These are phyloP conservation scores for Beauveria australis DNA, from an alignment of 2,329 filamentous ascomycete genomes.

Conservation along the genomic window DNA sequence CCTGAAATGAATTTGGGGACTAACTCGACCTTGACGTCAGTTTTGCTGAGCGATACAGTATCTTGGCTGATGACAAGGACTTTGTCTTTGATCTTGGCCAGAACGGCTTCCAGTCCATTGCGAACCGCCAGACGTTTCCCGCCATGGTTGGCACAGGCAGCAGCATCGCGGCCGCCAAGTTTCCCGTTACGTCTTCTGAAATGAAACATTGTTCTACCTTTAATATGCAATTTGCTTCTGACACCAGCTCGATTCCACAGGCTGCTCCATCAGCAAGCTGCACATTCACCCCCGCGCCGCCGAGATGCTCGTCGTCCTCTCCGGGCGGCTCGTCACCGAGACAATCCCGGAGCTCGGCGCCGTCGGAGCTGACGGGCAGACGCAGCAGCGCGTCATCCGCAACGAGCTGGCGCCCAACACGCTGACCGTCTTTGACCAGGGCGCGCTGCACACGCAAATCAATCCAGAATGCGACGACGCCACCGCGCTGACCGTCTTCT, in stretches of 20 bases:
- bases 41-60: conserved; percentile 33
- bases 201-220: no score
- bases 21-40: conserved; percentile 18
- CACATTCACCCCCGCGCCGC: conserved; percentile 47
- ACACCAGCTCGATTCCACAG: conserved; percentile 10
- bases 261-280: conserved; percentile 49
- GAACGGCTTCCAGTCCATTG: conserved; percentile 39
- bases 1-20: not conserved
- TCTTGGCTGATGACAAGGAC: conserved; percentile 34
- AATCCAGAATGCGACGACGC: conserved; percentile 46
- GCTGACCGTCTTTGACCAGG: conserved; percentile 47
- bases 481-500: conserved; percentile 42
- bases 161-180: conserved; percentile 42
- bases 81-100: conserved; percentile 43
- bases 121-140: conserved; percentile 49
- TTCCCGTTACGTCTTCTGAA: conserved; percentile 26
- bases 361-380: conserved; percentile 25
- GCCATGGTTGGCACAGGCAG: conserved; percentile 44
- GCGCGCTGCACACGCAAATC: conserved; percentile 46
- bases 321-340: conserved; percentile 40
- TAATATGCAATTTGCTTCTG: no score
- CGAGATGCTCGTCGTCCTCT: conserved; percentile 44
- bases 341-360: conserved; percentile 47
- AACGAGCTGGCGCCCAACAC: conserved; percentile 33
- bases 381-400: conserved; percentile 34